Evolutionary conservation across 1,284 basidiomycete species (phyloP).

Genomic region (Pyrrhoderma noxium): DNA sequence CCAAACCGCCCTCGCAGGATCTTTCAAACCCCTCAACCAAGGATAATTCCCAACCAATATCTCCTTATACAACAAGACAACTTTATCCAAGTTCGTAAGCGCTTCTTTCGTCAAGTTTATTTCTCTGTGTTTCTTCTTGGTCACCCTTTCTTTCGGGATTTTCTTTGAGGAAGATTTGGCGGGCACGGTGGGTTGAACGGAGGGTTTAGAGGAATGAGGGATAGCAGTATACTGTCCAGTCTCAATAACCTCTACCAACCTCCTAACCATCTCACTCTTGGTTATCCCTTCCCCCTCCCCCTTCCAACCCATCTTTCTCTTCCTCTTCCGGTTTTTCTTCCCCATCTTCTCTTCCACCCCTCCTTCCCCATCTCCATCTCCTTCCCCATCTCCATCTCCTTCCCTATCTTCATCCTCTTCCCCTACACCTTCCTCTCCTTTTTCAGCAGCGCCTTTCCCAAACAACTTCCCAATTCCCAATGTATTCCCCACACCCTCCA

Average conservation of each 20-base stretch:
- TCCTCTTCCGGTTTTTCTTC: no score
- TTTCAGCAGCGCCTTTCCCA: not conserved
- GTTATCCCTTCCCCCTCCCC: no score
- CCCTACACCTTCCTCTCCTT: not conserved
- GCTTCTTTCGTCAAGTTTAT: conserved; percentile 30
- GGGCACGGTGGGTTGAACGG: not conserved
- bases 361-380: no score
- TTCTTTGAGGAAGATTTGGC: no score
- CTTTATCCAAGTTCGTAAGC: conserved; percentile 21
- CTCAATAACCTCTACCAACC: no score
- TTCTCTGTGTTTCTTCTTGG: conserved; percentile 39
- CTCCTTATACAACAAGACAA: conserved; percentile 41
- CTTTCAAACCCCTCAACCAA: conserved; percentile 22
- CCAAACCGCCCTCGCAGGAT: conserved; percentile 29
- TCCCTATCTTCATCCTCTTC: not conserved
- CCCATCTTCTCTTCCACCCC: no score
- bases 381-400: no score
- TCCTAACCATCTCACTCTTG: no score
- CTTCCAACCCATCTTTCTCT: no score
- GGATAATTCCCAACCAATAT: conserved; percentile 48
- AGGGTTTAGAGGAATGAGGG: not conserved
- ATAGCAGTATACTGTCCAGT: no score
- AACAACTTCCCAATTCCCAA: not conserved
- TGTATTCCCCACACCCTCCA: not conserved
- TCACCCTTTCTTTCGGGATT: conserved; percentile 1